These are phyloP conservation scores for Dendrobium officinale DNA, from an alignment of 106 monocot genomes.

Conservation along the genomic window DNA sequence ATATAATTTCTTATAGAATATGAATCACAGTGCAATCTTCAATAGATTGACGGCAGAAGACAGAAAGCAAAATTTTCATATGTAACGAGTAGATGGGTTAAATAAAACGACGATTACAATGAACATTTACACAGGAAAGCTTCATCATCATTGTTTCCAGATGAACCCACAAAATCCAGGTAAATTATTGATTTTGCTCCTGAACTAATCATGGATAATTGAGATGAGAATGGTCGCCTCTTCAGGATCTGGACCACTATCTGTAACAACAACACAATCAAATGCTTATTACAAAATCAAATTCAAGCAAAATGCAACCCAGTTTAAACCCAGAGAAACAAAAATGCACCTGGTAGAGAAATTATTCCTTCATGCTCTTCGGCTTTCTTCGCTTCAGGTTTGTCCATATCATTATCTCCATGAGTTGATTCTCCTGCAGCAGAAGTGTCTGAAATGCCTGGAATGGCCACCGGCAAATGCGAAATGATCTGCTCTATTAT, in stretches of 20 bases:
- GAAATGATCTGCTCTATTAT: background rate
- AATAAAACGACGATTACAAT: background rate
- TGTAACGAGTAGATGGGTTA: background rate
- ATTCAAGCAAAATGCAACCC: background rate
- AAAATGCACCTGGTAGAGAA: background rate
- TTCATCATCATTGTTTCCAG: no score
- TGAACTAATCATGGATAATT: slow-evolving; percentile 3
- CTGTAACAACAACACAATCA: background rate
- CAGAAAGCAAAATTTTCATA: background rate
- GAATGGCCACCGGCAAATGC: background rate
- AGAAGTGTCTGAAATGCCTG: background rate
- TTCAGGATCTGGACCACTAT: background rate
- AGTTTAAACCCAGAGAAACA: background rate
- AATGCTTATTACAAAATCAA: background rate
- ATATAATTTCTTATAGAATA: background rate
- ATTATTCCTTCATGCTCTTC: background rate
- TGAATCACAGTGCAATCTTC: background rate
- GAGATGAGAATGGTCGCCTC: slow-evolving; percentile 5
- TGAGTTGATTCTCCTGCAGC: background rate
- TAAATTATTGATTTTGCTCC: background rate
- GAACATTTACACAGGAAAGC: background rate
- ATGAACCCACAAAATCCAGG: background rate
- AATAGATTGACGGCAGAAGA: background rate
- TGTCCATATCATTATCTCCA: background rate
- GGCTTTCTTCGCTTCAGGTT: background rate